Conservation (phyloP, 192 early-diverging fungal species). For the Coemansia sp. region DNA sequence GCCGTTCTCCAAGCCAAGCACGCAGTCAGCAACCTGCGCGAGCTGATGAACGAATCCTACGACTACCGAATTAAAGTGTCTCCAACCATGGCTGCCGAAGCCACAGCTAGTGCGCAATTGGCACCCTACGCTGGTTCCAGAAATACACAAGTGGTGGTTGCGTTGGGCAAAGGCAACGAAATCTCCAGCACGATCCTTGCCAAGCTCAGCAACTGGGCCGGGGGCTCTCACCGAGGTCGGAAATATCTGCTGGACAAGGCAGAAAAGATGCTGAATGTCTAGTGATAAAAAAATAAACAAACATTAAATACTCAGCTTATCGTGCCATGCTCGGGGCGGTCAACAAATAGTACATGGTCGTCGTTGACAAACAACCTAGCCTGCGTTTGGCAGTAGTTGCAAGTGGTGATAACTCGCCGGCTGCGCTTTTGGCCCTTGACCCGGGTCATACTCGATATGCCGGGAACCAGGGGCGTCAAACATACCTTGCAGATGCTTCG, state of each 20-base stretch:
- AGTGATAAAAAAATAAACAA: background rate
- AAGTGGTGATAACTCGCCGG: constrained; percentile 33
- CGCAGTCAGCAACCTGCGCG: constrained; percentile 22
- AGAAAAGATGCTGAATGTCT: constrained; percentile 36
- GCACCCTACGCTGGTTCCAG: constrained; percentile 11
- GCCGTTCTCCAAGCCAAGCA: constrained; percentile 43
- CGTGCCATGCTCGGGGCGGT: constrained; percentile 21
- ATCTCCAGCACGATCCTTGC: constrained; percentile 21
- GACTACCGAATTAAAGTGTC: constrained; percentile 42
- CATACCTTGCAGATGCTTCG: constrained; percentile 39
- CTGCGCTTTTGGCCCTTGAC: constrained; percentile 27
- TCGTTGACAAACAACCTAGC: constrained; percentile 21
- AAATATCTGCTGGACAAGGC: constrained; percentile 41
- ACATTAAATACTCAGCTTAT: constrained; percentile 1
- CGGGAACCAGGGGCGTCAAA: constrained; percentile 27
- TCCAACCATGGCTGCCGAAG: constrained; percentile 23
- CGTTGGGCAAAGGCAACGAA: constrained; percentile 35
- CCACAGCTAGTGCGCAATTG: constrained; percentile 11
- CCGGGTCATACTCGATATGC: constrained; percentile 30
- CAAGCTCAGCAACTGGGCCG: constrained; percentile 27
- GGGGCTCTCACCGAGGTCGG: constrained; percentile 28
- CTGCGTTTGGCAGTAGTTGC: constrained; percentile 31
- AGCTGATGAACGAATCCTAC: constrained; percentile 42
- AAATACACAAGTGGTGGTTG: constrained; percentile 30
- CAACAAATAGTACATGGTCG: constrained; percentile 35